Evolutionary conservation across 1,139 yeast genomes (phyloP).

Genomic region (Ogataea hybrid): DNA sequence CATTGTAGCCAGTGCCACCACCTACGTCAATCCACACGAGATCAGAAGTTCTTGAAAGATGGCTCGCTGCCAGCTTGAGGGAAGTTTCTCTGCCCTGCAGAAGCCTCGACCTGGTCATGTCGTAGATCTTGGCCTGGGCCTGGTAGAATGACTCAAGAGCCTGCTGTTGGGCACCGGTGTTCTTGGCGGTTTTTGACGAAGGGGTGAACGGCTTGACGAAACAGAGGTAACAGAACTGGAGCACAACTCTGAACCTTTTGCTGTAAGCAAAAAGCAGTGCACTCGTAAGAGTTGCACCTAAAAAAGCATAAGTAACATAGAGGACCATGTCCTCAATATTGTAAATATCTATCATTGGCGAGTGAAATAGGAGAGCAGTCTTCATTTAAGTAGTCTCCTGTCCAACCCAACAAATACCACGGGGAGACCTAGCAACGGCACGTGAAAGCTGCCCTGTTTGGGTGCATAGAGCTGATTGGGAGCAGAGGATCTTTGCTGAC

Average conservation of each 20-base stretch:
- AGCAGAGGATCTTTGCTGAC: neutral
- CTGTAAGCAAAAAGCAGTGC: constrained; percentile 13
- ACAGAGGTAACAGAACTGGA: constrained; percentile 46
- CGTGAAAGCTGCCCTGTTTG: constrained; percentile 1
- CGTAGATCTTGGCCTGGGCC: constrained; percentile 75
- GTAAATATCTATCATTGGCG: neutral
- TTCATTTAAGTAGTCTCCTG: neutral
- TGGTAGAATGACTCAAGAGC: constrained; percentile 71
- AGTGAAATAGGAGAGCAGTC: neutral
- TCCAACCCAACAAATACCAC: neutral
- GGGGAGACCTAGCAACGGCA: neutral
- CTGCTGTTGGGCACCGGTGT: constrained; percentile 53
- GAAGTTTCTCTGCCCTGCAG: constrained; percentile 72
- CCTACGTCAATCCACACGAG: constrained; percentile 84
- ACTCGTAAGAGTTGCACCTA: constrained; percentile 3
- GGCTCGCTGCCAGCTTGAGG: constrained; percentile 56
- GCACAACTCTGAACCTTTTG: constrained; percentile 22
- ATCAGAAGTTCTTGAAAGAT: constrained; percentile 42
- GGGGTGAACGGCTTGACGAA: constrained; percentile 65
- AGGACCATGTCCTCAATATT: neutral
- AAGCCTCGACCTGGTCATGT: constrained; percentile 60
- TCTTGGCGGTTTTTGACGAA: constrained; percentile 38
- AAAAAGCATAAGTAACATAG: constrained; percentile 6
- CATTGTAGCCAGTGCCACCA: constrained; percentile 83
- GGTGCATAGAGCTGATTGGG: constrained; percentile 1